phyloP scores from a whole-genome alignment of 2,329 filamentous ascomycete species.

The Penicillium sp. region DNA sequence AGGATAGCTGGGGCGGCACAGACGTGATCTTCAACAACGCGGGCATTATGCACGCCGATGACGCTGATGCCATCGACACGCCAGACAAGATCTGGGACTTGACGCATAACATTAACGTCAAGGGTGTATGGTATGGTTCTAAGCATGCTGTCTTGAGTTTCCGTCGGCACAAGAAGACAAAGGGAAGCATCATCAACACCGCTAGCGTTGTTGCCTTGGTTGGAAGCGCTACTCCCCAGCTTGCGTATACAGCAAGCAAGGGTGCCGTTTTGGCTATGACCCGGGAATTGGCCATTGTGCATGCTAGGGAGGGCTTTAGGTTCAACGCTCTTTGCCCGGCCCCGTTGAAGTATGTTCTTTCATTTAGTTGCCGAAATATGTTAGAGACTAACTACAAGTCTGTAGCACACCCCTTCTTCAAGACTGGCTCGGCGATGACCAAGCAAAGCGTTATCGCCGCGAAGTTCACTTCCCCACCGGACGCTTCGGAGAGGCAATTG shows the following conservation, averaged over 20 bases:
- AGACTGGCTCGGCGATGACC: conserved; percentile 88
- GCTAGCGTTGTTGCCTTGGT: conserved; percentile 85
- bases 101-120: conserved; percentile 92
- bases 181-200: conserved; percentile 85
- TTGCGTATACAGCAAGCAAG: conserved; percentile 92
- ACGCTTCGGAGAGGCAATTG: conserved; percentile 86
- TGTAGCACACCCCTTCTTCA: conserved; percentile 75
- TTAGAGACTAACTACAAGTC: conserved; percentile 2
- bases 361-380: background rate
- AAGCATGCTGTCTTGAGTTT: conserved; percentile 85
- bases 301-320: conserved; percentile 81
- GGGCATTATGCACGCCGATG: conserved; percentile 87
- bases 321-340: conserved; percentile 91
- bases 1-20: conserved; percentile 81
- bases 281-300: conserved; percentile 84
- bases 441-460: conserved; percentile 72
- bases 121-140: conserved; percentile 95
- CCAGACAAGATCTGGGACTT: conserved; percentile 91
- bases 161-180: conserved; percentile 72
- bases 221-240: conserved; percentile 79
- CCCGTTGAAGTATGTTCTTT: conserved; percentile 65
- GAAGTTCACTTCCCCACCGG: conserved; percentile 88
- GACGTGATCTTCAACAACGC: conserved; percentile 98
- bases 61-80: conserved; percentile 76
- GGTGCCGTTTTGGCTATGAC: conserved; percentile 88